Evolutionary conservation across 75 land plant species (phyloP).

Genomic region (Pinus taeda): DNA sequence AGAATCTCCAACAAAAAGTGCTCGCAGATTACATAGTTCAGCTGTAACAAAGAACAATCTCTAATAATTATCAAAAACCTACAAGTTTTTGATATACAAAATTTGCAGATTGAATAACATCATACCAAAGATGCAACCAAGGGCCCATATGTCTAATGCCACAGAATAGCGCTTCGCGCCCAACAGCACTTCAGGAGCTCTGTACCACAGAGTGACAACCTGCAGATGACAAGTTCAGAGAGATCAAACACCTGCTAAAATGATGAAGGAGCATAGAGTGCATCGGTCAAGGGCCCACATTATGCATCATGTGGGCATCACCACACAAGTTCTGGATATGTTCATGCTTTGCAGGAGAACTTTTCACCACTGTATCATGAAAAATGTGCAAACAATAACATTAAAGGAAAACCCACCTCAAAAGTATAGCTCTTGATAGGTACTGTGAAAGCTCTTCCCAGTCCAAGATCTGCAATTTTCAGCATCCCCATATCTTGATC

Average conservation of each 20-base stretch:
- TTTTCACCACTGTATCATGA: not conserved
- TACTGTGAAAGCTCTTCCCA: constrained; percentile 45
- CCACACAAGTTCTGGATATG: not conserved
- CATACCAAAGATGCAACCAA: constrained; percentile 47
- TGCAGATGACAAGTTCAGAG: constrained; percentile 8
- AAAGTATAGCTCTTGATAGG: constrained; percentile 47
- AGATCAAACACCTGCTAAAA: not conserved
- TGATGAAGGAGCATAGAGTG: not conserved
- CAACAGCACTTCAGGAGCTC: constrained; percentile 55
- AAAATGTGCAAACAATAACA: not conserved
- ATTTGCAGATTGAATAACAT: not conserved
- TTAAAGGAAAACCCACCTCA: constrained; percentile 23
- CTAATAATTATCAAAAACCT: not conserved
- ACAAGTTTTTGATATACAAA: not conserved
- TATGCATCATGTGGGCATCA: not conserved
- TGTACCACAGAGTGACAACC: constrained; percentile 52
- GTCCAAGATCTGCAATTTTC: constrained; percentile 49
- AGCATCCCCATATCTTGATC: constrained; percentile 30
- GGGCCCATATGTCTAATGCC: constrained; percentile 48
- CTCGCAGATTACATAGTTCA: constrained; percentile 24
- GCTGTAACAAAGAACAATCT: constrained; percentile 13
- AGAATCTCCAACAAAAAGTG: constrained; percentile 33
- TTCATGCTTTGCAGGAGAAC: not conserved
- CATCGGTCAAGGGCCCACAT: not conserved
- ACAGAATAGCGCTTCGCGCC: constrained; percentile 51